Percentiles rank a stretch among this genome's conserved stretches.
Evolutionary conservation across 75 land plant species (phyloP).

Genomic region (Adiantum capillusveneris): DNA sequence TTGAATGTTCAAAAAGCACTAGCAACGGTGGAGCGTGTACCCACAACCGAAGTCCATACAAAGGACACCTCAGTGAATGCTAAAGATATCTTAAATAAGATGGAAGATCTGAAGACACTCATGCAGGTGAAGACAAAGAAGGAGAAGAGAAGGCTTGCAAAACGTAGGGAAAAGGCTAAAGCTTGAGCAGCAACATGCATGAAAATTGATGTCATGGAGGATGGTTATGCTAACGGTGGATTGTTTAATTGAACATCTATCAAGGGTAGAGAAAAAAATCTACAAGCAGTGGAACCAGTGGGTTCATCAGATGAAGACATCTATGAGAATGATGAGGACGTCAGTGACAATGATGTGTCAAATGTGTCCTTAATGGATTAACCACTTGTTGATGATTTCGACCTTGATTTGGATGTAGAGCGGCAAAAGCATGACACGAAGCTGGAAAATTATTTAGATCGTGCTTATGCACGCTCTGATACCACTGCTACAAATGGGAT

Average conservation of each 20-base stretch:
- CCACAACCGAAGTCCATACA: conserved; percentile 10
- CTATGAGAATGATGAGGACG: conserved; percentile 34
- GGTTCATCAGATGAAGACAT: conserved; percentile 48
- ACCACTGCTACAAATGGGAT: too few species aligned
- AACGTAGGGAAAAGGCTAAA: conserved; percentile 75
- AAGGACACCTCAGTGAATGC: conserved; percentile 39
- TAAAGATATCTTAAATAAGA: conserved; percentile 57
- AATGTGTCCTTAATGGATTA: conserved; percentile 1
- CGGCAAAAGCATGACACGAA: conserved; percentile 60
- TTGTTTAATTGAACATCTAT: conserved; percentile 72
- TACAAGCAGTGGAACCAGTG: conserved; percentile 43
- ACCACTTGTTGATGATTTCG: conserved; percentile 18
- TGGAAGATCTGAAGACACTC: conserved; percentile 68
- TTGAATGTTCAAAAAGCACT: conserved; percentile 60
- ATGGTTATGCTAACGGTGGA: conserved; percentile 64
- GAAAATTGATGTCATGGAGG: conserved; percentile 78
- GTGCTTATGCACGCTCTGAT: conserved; percentile 74
- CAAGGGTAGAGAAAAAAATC: conserved; percentile 78
- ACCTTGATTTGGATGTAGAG: conserved; percentile 79
- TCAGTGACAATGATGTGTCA: conserved; percentile 7
- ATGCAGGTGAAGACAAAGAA: conserved; percentile 59
- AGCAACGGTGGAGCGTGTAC: conserved; percentile 19
- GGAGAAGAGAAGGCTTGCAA: conserved; percentile 58
- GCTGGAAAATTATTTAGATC: conserved; percentile 69
- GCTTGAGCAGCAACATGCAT: conserved; percentile 70